A percentile compares a stretch with the other conserved stretches of the same genome.
Conservation (phyloP, 129 eudicot genomes). For the Lonicera japonica region DNA sequence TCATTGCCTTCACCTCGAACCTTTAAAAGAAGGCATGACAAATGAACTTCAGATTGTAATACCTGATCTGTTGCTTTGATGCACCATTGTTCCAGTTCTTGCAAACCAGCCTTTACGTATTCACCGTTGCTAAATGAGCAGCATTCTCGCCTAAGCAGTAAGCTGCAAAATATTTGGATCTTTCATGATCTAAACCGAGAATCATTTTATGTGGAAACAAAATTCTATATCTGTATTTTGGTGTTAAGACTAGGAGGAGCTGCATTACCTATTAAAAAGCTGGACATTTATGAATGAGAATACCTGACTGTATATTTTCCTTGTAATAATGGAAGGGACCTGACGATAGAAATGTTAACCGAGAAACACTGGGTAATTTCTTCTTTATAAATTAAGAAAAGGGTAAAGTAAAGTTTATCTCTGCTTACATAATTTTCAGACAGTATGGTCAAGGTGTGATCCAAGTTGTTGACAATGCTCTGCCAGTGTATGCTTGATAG, state of each 20-base stretch:
- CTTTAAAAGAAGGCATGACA: neutral
- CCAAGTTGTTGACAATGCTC: conserved; percentile 76
- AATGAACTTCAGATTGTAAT: neutral
- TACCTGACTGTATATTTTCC: conserved; percentile 81
- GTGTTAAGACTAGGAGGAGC: neutral
- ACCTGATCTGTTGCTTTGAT: conserved; percentile 82
- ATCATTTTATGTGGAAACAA: neutral
- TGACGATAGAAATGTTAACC: conserved; percentile 24
- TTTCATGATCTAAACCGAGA: neutral
- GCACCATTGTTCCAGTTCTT: conserved; percentile 94
- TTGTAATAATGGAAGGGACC: conserved; percentile 76
- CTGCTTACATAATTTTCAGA: conserved; percentile 71
- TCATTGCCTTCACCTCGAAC: neutral
- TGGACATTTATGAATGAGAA: conserved; percentile 98
- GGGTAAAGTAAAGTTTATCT: neutral
- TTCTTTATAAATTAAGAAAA: neutral
- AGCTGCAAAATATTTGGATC: conserved; percentile 36
- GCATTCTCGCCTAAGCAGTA: conserved; percentile 96
- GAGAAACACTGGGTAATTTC: neutral
- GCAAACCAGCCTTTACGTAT: conserved; percentile 87
- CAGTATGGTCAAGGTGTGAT: conserved; percentile 55
- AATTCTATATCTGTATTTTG: neutral
- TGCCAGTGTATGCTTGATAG: conserved; percentile 93
- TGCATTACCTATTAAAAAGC: conserved; percentile 83
- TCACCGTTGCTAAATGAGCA: conserved; percentile 99